Percentiles rank a stretch among this genome's conserved stretches.
phyloP scores from a whole-genome alignment of 768 basidiomycete species.

The Jaapia argillacea region DNA sequence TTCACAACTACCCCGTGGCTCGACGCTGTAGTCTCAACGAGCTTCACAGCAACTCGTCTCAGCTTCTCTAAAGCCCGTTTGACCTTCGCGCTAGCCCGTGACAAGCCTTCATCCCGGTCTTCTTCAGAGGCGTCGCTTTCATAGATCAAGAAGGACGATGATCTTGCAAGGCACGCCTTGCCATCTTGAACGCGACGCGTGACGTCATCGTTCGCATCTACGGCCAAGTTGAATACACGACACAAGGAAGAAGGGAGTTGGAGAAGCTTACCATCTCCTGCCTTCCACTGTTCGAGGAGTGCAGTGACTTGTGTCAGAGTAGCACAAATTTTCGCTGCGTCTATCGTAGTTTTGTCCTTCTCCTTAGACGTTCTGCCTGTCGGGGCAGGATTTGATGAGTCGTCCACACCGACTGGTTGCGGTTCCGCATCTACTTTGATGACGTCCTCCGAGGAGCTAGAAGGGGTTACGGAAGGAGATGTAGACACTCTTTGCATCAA shows the following conservation, averaged over 20 bases:
- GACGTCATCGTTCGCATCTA: not conserved
- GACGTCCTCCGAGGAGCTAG: not conserved
- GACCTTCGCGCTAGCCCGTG: slow-evolving; percentile 38
- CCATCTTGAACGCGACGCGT: not conserved
- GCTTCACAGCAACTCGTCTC: slow-evolving; percentile 37
- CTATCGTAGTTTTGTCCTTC: slow-evolving; percentile 15
- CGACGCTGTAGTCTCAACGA: slow-evolving; percentile 28
- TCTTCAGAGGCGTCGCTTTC: no score
- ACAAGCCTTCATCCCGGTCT: slow-evolving; percentile 5
- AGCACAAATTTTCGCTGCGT: slow-evolving; percentile 31
- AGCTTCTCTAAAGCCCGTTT: slow-evolving; percentile 52
- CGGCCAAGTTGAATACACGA: not conserved
- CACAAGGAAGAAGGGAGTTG: not conserved
- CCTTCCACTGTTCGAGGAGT: slow-evolving; percentile 23
- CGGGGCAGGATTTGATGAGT: not conserved
- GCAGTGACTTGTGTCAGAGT: slow-evolving; percentile 35
- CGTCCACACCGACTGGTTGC: no score
- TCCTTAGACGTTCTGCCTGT: not conserved
- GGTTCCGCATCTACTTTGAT: no score
- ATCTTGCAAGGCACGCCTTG: no score
- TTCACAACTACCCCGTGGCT: slow-evolving; percentile 1
- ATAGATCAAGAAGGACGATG: not conserved
- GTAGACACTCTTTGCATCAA: slow-evolving; percentile 24
- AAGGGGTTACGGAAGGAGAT: slow-evolving; percentile 11
- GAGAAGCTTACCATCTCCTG: slow-evolving; percentile 5